Base-by-base conservation (phyloP, 768 basidiomycete genomes). In the Tulasnella sp. region DNA sequence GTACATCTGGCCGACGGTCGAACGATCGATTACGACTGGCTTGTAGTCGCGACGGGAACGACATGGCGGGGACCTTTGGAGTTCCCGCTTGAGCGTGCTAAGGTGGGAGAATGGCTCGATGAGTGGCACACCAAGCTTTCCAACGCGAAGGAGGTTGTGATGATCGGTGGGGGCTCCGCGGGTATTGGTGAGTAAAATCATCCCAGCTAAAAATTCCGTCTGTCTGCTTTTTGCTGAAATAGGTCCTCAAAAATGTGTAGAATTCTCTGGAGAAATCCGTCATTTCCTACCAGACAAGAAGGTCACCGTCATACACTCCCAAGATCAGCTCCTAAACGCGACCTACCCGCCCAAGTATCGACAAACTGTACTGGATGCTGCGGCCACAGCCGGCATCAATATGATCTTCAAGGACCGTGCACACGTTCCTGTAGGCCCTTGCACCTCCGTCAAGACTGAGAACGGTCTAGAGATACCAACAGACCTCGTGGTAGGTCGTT, bases 401-500 rank as follows among this genome's bases (percentile, higher is more conserved):
- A 27, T 68, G 44, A 32, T 63, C 32, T 47, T 65, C 24, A 47
- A 56, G n/a, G 65, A 67, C 54, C 55, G 30, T n/a, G 62, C 59
- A 30, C 34, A 53, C 32, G 11, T 64, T n/a, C 44, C 63, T 7
- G 26, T 21, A 0, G 50, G 49, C 21, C 56, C 17, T 2, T 61
- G 47, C 30, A 44, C 53, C 2, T 55, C 43, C 17, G 53, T 67
- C 50, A 65, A 44, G 26, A 68, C 67, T 2, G 23, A 56, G 21
- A 67, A 68, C 15, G 67, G 67, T 21, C 41, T 58, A 30, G 42
- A 24, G 27, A 27, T 68, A 26, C 19, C 51, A 17, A 65, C 67
- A 3, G 67, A 68, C 30, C 60, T 68, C 13, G 60, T 68, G 47
- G 65, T 68, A 50, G 5, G 60, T 51, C n/a, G n/a, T n/a, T n/a